These are phyloP conservation scores for Fabrea salina DNA, from an alignment of 169 alveolate species.

Conservation along the genomic window DNA sequence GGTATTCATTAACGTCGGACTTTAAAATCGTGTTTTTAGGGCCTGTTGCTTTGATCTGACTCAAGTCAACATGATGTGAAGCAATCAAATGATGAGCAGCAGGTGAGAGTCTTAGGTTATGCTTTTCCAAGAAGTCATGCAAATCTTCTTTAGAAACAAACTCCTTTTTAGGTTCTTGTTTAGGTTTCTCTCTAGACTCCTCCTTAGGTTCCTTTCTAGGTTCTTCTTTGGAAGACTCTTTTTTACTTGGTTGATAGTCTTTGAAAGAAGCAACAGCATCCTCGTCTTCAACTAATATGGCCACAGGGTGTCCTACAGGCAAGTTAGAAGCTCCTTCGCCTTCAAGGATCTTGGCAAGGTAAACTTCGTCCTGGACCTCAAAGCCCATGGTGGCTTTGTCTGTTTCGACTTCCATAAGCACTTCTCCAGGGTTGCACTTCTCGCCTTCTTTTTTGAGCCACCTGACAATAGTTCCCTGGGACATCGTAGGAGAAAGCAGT, in stretches of 20 bases:
- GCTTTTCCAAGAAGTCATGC: too few relatives aligned
- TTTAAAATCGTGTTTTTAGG: background rate
- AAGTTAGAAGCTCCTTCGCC: constrained; percentile 3
- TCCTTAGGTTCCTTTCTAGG: background rate
- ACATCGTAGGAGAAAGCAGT: constrained; percentile 77
- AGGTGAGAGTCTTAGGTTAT: background rate
- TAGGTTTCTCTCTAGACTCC: background rate
- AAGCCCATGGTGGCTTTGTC: constrained; percentile 77
- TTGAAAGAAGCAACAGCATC: constrained; percentile 57
- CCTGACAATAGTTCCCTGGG: constrained; percentile 62
- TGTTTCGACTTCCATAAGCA: constrained; percentile 69
- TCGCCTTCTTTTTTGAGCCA: constrained; percentile 67
- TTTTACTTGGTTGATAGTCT: constrained; percentile 22
- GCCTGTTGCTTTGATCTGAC: background rate
- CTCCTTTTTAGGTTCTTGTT: too few relatives aligned
- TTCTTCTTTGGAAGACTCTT: background rate
- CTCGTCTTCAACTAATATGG: constrained; percentile 53
- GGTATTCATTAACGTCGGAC: background rate
- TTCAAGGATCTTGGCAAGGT: constrained; percentile 52
- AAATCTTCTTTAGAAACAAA: too few relatives aligned
- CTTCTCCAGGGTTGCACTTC: constrained; percentile 55
- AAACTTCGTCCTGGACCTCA: constrained; percentile 70
- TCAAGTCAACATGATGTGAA: background rate
- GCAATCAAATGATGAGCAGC: background rate
- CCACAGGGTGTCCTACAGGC: constrained; percentile 38